Percentiles rank a stretch among this genome's conserved stretches.
These are phyloP conservation scores for Fusarium floridanum DNA, from an alignment of 2,329 filamentous ascomycete species.

Conservation along the genomic window DNA sequence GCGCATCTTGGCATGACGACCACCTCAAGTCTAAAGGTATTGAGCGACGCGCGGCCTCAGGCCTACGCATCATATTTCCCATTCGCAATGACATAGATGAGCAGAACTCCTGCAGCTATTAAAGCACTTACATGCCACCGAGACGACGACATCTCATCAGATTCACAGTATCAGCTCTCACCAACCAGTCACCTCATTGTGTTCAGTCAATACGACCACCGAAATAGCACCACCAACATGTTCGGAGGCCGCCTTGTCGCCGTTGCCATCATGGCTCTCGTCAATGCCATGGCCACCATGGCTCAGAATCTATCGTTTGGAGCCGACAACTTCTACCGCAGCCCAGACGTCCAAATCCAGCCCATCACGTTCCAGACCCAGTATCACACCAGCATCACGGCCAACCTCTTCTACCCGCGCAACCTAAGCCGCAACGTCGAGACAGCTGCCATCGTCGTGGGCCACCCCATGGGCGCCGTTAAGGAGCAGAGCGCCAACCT, in stretches of 20 bases:
- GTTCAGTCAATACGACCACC: neutral
- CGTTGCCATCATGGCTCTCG: neutral
- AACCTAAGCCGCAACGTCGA: constrained; percentile 1
- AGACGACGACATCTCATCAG: neutral
- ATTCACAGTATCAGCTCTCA: neutral
- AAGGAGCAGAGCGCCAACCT: constrained; percentile 49
- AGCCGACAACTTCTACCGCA: constrained; percentile 21
- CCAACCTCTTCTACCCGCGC: constrained; percentile 4
- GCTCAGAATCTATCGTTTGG: constrained; percentile 10
- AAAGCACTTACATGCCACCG: neutral
- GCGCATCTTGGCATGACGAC: neutral
- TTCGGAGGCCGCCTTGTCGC: neutral
- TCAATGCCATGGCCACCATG: neutral
- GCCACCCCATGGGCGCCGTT: constrained; percentile 48
- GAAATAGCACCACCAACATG: neutral
- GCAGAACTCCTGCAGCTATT: neutral
- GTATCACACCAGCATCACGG: neutral
- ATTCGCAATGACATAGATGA: neutral
- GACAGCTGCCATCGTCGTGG: constrained; percentile 43
- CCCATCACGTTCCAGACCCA: constrained; percentile 8
- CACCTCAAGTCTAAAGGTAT: neutral
- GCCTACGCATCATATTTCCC: neutral
- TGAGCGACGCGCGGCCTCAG: neutral
- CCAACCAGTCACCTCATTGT: neutral
- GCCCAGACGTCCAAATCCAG: neutral